Percentiles rank a stretch among this genome's conserved stretches.
These are phyloP conservation scores for Pseudozyma flocculosa DNA, from an alignment of 1,284 basidiomycete genomes.

Conservation along the genomic window DNA sequence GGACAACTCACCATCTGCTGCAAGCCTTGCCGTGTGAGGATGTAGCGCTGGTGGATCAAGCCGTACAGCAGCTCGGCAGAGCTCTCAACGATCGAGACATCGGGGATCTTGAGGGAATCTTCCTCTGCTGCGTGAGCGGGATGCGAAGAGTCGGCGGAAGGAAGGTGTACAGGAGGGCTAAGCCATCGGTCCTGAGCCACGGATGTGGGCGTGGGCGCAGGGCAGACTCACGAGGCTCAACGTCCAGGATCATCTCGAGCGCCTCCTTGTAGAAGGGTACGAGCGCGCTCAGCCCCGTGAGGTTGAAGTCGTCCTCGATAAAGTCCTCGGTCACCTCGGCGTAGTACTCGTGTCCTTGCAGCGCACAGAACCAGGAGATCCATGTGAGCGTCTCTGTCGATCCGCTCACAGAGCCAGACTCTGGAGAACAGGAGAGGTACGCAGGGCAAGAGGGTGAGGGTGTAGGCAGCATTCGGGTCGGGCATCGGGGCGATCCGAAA, in stretches of 20 bases:
- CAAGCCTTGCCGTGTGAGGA: slow-evolving; percentile 88
- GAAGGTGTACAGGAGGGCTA: too few relatives aligned
- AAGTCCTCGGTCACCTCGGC: slow-evolving; percentile 85
- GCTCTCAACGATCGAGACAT: slow-evolving; percentile 96
- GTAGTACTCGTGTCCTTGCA: slow-evolving; percentile 98
- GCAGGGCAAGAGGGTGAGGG: background rate
- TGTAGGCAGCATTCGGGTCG: too few relatives aligned
- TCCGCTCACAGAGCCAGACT: slow-evolving; percentile 50
- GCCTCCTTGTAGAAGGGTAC: slow-evolving; percentile 99
- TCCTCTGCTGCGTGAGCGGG: slow-evolving; percentile 67
- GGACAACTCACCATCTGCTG: slow-evolving; percentile 85
- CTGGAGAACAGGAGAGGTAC: slow-evolving; percentile 15
- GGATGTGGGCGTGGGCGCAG: too few relatives aligned
- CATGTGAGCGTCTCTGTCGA: slow-evolving; percentile 68
- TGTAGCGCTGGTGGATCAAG: slow-evolving; percentile 94
- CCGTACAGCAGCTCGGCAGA: slow-evolving; percentile 97
- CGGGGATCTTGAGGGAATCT: slow-evolving; percentile 74
- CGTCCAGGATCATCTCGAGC: slow-evolving; percentile 99
- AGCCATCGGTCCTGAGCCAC: too few relatives aligned
- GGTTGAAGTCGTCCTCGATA: slow-evolving; percentile 99
- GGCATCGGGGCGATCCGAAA: too few relatives aligned
- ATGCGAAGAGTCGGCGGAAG: too few relatives aligned
- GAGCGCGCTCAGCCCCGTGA: slow-evolving; percentile 90
- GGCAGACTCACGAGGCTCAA: slow-evolving; percentile 69
- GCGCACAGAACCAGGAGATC: slow-evolving; percentile 98